These are phyloP conservation scores for Neoarthrinium moseri DNA, from an alignment of 2,329 filamentous ascomycete species.

Conservation along the genomic window DNA sequence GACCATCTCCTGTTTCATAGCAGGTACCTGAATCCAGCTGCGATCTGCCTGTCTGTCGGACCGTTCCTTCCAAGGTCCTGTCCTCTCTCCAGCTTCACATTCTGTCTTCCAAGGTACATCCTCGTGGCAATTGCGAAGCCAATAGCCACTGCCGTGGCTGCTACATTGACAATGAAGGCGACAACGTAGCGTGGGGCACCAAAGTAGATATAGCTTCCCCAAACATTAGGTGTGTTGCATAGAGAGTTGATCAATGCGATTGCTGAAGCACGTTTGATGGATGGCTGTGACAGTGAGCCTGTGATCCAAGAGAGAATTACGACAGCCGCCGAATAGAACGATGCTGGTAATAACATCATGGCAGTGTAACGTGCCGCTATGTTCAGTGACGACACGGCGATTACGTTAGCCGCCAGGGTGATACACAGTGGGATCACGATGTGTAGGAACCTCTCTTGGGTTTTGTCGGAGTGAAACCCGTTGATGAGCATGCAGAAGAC, in stretches of 20 bases:
- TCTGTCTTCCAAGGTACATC: slow-evolving; percentile 24
- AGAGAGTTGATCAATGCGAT: slow-evolving; percentile 27
- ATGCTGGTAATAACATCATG: slow-evolving; percentile 28
- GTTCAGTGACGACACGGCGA: slow-evolving; percentile 26
- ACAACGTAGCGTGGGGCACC: slow-evolving; percentile 21
- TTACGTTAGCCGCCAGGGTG: slow-evolving; percentile 26
- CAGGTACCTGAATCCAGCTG: slow-evolving; percentile 24
- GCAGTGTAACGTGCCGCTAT: slow-evolving; percentile 26
- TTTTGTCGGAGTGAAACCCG: slow-evolving; percentile 28
- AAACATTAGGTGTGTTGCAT: slow-evolving; percentile 28
- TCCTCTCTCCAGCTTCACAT: slow-evolving; percentile 25
- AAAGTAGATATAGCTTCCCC: slow-evolving; percentile 26
- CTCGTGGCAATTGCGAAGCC: slow-evolving; percentile 22
- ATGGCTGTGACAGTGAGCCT: slow-evolving; percentile 19
- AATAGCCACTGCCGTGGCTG: slow-evolving; percentile 23
- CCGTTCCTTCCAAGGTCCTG: slow-evolving; percentile 24
- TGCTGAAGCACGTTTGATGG: slow-evolving; percentile 23
- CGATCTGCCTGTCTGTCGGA: slow-evolving; percentile 24
- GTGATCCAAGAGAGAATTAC: slow-evolving; percentile 9
- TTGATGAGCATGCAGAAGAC: slow-evolving; percentile 30
- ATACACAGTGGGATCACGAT: slow-evolving; percentile 23
- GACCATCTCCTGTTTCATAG: too few species aligned
- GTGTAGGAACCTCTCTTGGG: slow-evolving; percentile 23
- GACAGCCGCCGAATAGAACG: slow-evolving; percentile 1
- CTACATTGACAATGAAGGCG: slow-evolving; percentile 27